Percentiles rank a stretch among this genome's conserved stretches.
Evolutionary conservation across 2,329 filamentous ascomycete genomes (phyloP).

Genomic region (Fusarium sp.): DNA sequence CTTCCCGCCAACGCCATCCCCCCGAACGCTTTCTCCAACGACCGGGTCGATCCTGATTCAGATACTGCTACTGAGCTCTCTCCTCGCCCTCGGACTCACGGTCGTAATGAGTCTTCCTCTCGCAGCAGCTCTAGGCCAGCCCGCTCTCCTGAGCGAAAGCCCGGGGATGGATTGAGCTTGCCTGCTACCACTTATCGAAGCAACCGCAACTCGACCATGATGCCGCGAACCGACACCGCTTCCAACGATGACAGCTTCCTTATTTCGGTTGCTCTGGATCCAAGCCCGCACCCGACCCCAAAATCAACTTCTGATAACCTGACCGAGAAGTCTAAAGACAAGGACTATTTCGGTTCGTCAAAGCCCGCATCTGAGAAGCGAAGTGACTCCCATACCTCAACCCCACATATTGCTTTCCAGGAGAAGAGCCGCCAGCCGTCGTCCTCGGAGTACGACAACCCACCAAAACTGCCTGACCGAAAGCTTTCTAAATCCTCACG

Average conservation of each 20-base stretch:
- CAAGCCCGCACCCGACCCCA: conserved; percentile 73
- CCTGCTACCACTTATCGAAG: conserved; percentile 84
- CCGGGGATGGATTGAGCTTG: conserved; percentile 73
- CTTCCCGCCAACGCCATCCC: conserved; percentile 83
- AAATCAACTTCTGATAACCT: conserved; percentile 66
- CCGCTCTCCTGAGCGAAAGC: conserved; percentile 69
- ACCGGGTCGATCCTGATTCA: conserved; percentile 72
- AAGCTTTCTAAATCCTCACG: conserved; percentile 63
- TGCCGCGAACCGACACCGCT: conserved; percentile 63
- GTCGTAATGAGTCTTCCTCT: conserved; percentile 68
- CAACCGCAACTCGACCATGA: conserved; percentile 80
- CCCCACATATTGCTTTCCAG: conserved; percentile 93
- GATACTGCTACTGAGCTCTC: conserved; percentile 80
- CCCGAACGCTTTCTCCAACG: conserved; percentile 72
- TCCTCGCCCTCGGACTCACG: conserved; percentile 70
- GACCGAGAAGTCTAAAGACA: conserved; percentile 65
- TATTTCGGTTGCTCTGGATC: conserved; percentile 82
- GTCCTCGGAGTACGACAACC: conserved; percentile 67
- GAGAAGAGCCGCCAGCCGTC: conserved; percentile 78
- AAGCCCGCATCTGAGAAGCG: conserved; percentile 64
- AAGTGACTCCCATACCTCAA: conserved; percentile 68
- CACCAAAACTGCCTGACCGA: conserved; percentile 62
- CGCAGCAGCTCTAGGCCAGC: conserved; percentile 67
- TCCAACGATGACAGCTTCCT: conserved; percentile 77
- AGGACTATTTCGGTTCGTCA: conserved; percentile 71